Conservation (phyloP, 2,329 filamentous ascomycete species). For the Diaporthe humulicola region DNA sequence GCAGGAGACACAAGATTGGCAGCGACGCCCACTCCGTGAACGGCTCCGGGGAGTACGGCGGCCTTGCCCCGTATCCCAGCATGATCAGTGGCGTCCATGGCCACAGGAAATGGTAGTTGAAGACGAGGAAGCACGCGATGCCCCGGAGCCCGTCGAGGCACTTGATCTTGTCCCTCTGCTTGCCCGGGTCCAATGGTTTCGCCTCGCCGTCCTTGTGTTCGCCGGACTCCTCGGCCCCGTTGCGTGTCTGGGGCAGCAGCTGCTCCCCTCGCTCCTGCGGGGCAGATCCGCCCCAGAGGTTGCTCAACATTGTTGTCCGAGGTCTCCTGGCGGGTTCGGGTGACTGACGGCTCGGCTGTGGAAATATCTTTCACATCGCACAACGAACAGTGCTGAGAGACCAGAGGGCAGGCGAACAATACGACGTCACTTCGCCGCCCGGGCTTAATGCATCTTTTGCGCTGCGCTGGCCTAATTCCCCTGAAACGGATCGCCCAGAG, state of each 20-base stretch:
- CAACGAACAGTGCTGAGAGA: background rate
- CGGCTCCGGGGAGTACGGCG: conserved; percentile 52
- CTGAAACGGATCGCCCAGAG: conserved; percentile 27
- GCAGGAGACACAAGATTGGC: conserved; percentile 56
- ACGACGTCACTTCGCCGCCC: background rate
- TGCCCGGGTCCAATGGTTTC: conserved; percentile 26
- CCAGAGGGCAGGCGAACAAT: background rate
- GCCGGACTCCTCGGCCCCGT: background rate
- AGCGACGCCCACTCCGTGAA: conserved; percentile 50
- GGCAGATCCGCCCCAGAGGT: conserved; percentile 27
- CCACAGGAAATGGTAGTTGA: conserved; percentile 59
- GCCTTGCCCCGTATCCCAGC: conserved; percentile 55
- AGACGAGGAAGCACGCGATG: conserved; percentile 57
- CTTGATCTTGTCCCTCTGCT: conserved; percentile 51
- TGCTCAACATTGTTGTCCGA: conserved; percentile 19
- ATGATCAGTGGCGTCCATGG: conserved; percentile 56
- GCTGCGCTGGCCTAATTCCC: conserved; percentile 26
- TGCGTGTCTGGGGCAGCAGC: conserved; percentile 24
- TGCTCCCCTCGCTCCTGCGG: conserved; percentile 4
- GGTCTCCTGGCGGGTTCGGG: background rate
- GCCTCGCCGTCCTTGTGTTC: conserved; percentile 11
- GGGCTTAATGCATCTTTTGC: background rate
- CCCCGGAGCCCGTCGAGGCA: conserved; percentile 57
- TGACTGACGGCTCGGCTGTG: background rate
- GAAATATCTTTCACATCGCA: conserved; percentile 3